Evolutionary conservation across 2,329 filamentous ascomycete species (phyloP), one percentile per base, ranked within the genome.

Genomic region (Colletotrichum tabaci): DNA sequence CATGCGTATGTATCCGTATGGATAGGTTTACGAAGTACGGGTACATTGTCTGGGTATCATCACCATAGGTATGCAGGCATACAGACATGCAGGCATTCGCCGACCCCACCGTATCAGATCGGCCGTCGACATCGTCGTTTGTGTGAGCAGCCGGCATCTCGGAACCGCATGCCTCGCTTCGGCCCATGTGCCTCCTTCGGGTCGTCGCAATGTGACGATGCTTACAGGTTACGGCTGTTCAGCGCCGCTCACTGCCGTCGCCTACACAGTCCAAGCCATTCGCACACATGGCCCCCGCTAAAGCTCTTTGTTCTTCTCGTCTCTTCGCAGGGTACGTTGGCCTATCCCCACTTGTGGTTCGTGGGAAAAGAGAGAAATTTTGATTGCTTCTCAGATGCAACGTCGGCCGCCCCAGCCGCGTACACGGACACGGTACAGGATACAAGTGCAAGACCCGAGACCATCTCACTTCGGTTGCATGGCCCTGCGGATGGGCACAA

Each of bases 361-460:
- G 42, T 47, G 61, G 46, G 46, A 69, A 53, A 23, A 21, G 35
- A 66, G 38, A 46, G 38, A 15, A 35, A 35, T 35, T 21, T 60
- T 49, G 62, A 61, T 70, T 70, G 62, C 62, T 66, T 8, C 46
- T 18, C 26, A 70, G 26, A 66, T 70, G 67, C 55, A 55, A 49
- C 47, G 55, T 66, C 55, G 67, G 62, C 67, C 62, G 46, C 47
- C 61, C 35, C 18, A 42, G 3, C 30, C 40, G 38, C 67, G n/a
- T 49, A 35, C 63, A 61, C 30, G 30, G 30, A 35, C 30, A 35
- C 30, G 8, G 30, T 35, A 35, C 30, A 35, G 30, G 2, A 35
- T 35, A 35, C 30, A 35, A 35, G 30, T 35, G 30, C 30, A 35
- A 35, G 30, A 38, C 35, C 35, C 40, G 38, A 47, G 52, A 57